These are phyloP conservation scores for Luzula sylvatica DNA, from an alignment of 176 grass and related monocot species.

Conservation along the genomic window DNA sequence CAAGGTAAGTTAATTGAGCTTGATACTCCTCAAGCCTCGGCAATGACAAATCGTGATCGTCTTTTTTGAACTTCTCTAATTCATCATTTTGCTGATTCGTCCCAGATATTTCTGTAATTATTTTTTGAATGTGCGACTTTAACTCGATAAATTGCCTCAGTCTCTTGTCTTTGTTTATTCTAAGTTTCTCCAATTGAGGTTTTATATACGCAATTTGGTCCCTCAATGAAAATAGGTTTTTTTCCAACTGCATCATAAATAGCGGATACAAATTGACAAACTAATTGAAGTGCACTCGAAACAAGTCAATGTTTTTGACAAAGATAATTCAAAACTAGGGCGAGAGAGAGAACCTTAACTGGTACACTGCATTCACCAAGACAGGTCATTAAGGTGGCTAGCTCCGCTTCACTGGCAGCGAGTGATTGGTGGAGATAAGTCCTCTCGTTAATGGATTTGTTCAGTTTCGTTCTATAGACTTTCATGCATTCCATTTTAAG, in stretches of 20 bases:
- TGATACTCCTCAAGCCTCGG: slow-evolving; percentile 73
- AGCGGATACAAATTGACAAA: no score
- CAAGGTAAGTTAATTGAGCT: slow-evolving; percentile 51
- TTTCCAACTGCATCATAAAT: neutral
- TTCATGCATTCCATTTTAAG: slow-evolving; percentile 85
- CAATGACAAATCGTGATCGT: slow-evolving; percentile 80
- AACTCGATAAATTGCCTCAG: slow-evolving; percentile 58
- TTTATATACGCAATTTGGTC: slow-evolving; percentile 58
- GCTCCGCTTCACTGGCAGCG: slow-evolving; percentile 71
- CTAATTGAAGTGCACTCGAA: no score
- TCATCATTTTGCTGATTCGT: slow-evolving; percentile 25
- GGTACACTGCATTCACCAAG: slow-evolving; percentile 53
- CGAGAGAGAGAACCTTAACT: slow-evolving; percentile 35
- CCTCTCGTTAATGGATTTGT: slow-evolving; percentile 55
- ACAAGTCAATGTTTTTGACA: no score
- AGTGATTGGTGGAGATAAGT: slow-evolving; percentile 60
- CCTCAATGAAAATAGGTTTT: slow-evolving; percentile 53
- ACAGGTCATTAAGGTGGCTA: slow-evolving; percentile 57
- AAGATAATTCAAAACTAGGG: neutral
- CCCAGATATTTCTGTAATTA: slow-evolving; percentile 67
- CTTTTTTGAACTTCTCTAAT: slow-evolving; percentile 24
- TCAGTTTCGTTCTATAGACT: slow-evolving; percentile 68
- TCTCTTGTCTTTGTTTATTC: slow-evolving; percentile 73
- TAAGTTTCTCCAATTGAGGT: slow-evolving; percentile 77
- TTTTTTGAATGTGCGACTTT: slow-evolving; percentile 71